Evolutionary conservation across 1,284 basidiomycete genomes (phyloP).

Genomic region (Apiotrichum siamense): DNA sequence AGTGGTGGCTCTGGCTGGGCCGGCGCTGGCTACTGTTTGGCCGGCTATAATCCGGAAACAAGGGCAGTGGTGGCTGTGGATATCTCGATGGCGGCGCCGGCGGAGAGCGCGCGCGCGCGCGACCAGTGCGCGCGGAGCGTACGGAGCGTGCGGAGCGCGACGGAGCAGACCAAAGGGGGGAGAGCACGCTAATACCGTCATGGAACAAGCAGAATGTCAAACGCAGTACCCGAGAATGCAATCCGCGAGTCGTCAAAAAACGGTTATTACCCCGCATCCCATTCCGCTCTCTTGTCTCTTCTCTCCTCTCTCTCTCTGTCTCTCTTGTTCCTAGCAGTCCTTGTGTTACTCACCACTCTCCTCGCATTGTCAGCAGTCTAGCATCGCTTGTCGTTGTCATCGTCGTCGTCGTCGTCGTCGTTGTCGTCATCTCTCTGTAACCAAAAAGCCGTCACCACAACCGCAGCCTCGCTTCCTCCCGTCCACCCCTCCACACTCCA

Average conservation of each 20-base stretch:
- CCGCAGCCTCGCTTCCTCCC: neutral
- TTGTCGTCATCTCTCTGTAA: too few species aligned
- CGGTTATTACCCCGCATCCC: neutral
- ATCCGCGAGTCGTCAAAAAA: neutral
- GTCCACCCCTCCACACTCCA: neutral
- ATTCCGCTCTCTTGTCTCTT: neutral
- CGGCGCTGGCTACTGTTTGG: too few species aligned
- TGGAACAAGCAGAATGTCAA: too few species aligned
- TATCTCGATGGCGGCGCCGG: too few species aligned
- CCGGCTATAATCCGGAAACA: too few species aligned
- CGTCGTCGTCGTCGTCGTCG: neutral
- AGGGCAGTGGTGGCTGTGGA: too few species aligned
- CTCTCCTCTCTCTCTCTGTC: slow-evolving; percentile 4
- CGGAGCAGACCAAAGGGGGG: too few species aligned
- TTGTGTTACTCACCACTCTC: slow-evolving; percentile 1
- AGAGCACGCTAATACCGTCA: too few species aligned
- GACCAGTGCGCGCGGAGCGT: too few species aligned
- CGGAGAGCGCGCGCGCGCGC: too few species aligned
- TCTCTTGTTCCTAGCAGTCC: slow-evolving; percentile 1
- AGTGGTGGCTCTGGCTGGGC: neutral
- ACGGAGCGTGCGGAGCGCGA: too few species aligned
- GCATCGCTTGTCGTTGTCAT: neutral
- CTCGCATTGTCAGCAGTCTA: neutral
- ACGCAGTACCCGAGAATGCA: too few species aligned
- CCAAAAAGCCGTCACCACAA: neutral